Evolutionary conservation across 257 asterid genomes (phyloP), one percentile per base, ranked within the genome.

Genomic region (Salvia splendens): DNA sequence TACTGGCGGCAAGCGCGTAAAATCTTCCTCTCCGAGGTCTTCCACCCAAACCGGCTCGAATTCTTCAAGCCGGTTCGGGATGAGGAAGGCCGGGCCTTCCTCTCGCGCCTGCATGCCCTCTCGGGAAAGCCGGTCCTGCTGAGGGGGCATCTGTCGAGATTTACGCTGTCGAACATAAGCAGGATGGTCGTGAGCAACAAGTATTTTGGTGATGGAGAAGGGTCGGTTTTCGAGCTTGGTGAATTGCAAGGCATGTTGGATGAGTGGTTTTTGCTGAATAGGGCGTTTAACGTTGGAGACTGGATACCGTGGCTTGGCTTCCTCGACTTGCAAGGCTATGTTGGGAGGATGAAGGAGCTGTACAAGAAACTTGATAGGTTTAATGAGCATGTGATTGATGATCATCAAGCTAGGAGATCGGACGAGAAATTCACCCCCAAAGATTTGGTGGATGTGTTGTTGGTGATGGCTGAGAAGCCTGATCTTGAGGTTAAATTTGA

Each of bases 251-350:
- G 14, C n/a, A 52, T 84, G 78, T 2, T 77, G 12, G 77, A 73
- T 20, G 78, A 71, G 75, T 81, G 81, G 83, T 20, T 81, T 43
- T 7, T 33, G 35, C 74, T 84, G 0, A 65, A 32, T 12, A 84
- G 84, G 0, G 82, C 62, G 20, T 1, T 71, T 20, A 61, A 77
- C 20, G 65, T 77, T 2, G 84, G 87, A 15, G 89, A 84, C 1
- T 81, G 86, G 86, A 73, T 84, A 50, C 86, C 86, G 7, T 84
- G 82, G 83, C 60, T 83, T 1, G 7, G 20, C 10, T 72, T 43
- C 12, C 78, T 83, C 10, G 86, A 81, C 36, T 2, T 79, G 4
- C 85, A 81, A 42, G 89, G 86, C 2, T 75, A 81, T 69, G 81
- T 79, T 7, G 74, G 67, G 67, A 64, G 51, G 48, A 84, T 84